Evolutionary conservation across 768 basidiomycete genomes (phyloP), one percentile per base, ranked within the genome.

Genomic region (Rhodotorula babjevae): DNA sequence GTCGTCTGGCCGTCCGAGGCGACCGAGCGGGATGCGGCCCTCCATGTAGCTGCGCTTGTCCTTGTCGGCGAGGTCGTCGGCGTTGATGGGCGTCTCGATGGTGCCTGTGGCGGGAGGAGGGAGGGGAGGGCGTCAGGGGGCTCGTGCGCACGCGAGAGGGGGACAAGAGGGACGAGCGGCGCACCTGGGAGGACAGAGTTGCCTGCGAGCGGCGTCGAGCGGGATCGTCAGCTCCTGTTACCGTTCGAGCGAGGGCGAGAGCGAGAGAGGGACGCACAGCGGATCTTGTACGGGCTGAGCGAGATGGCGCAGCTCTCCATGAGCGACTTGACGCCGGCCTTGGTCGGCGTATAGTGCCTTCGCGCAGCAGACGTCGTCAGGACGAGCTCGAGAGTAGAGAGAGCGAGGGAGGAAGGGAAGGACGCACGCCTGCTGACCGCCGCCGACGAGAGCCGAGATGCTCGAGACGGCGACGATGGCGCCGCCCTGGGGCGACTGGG

Each of bases 271-370:
- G 15, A 67, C 58, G 47, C 6, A 61, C 82, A 89, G 50, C 90
- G 85, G 74, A 91, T 91, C 61, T 86, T 86, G 79, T 89, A 86
- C 72, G 88, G 87, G n/a, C 89, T 89, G 36, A 90, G 82, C 8
- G 90, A 89, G 56, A 90, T 86, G 9, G 90, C 89, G 76, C 87
- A 88, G 72, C 87, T 88, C 80, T 90, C 88, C 89, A 90, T 91
- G 74, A 91, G 4, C 31, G 52, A 49, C 57, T 72, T 72, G 52
- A 72, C 65, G 25, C 70, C 70, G 2, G 90, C 90, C 78, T 91
- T 90, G 10, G 90, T 90, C 10, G 89, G 89, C 6, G 88, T 89
- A 76, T 90, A 91, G 78, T 90, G 89, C 63, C 86, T 87, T 71
- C 46, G 19, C 8, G 46, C 14, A 15, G 46, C 14, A 15, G 46